phyloP scores from a whole-genome alignment of 2,329 filamentous ascomycete species.

The Exophiala bonariae region DNA sequence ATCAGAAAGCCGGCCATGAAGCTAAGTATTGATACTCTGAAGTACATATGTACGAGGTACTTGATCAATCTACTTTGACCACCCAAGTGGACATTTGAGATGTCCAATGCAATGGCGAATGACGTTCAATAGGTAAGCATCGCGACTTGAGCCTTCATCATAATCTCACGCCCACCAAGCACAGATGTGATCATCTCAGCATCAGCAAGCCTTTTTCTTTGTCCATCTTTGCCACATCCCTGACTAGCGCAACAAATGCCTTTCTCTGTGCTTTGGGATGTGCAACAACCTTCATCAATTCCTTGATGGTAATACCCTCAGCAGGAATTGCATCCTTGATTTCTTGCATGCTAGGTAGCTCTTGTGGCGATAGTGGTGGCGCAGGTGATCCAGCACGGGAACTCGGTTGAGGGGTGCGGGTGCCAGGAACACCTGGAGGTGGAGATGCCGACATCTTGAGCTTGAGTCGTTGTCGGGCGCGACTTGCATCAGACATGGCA shows the following conservation, averaged over 20 bases:
- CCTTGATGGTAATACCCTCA: conserved; percentile 45
- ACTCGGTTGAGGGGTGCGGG: conserved; percentile 32
- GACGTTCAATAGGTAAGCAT: no score
- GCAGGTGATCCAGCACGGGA: conserved; percentile 64
- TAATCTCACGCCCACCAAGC: no score
- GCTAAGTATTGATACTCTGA: no score
- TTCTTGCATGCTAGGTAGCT: conserved; percentile 46
- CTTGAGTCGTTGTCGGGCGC: conserved; percentile 17
- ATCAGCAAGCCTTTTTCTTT: conserved; percentile 18
- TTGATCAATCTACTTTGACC: no score
- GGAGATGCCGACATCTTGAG: conserved; percentile 31
- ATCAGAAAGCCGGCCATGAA: no score
- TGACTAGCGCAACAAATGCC: conserved; percentile 19
- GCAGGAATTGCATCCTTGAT: conserved; percentile 48
- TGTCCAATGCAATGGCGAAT: no score
- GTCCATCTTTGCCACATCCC: conserved; percentile 18
- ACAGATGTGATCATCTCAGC: conserved; percentile 10
- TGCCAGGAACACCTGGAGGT: conserved; percentile 21
- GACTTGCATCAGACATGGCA: conserved; percentile 24
- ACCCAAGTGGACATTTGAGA: no score
- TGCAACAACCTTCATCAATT: conserved; percentile 36
- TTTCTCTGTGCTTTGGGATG: conserved; percentile 17
- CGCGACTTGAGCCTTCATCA: no score
- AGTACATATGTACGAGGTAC: no score
- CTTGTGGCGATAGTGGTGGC: conserved; percentile 27